Evolutionary conservation across 371 early-diverging fungal genomes (phyloP).

Genomic region (Encephalitozoon cuniculi): DNA sequence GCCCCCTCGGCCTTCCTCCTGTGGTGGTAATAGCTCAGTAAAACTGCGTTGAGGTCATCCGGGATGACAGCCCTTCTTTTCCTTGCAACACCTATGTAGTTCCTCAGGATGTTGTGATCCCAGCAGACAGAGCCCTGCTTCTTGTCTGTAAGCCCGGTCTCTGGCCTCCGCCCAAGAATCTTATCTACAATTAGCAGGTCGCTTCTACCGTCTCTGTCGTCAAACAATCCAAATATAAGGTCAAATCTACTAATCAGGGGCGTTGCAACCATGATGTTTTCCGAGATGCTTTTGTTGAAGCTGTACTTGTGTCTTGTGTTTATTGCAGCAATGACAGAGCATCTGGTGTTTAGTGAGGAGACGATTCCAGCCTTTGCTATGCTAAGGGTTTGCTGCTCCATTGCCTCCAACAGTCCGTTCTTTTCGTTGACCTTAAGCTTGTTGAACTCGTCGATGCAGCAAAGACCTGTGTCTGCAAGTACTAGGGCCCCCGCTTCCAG

Average conservation of each 20-base stretch:
- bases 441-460: constrained; percentile 97
- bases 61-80: constrained; percentile 22
- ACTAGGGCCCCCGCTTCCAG: constrained; percentile 94
- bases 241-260: constrained; percentile 60
- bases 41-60: constrained; percentile 16
- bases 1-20: constrained; percentile 39
- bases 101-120: constrained; percentile 16
- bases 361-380: constrained; percentile 61
- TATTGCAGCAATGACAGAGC: constrained; percentile 57
- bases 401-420: constrained; percentile 59
- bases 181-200: constrained; percentile 29
- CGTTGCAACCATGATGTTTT: constrained; percentile 52
- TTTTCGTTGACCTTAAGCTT: constrained; percentile 56
- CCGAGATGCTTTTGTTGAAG: constrained; percentile 44
- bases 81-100: constrained; percentile 25
- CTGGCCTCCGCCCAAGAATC: constrained; percentile 21
- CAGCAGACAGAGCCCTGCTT: constrained; percentile 11
- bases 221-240: constrained; percentile 57
- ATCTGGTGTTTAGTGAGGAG: constrained; percentile 54
- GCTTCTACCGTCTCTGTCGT: background rate
- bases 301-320: constrained; percentile 37
- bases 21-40: constrained; percentile 52
- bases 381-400: constrained; percentile 62
- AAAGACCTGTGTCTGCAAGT: constrained; percentile 88
- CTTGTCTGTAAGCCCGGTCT: background rate